Base-by-base conservation (phyloP, 495 filamentous ascomycete genomes). In the Gamarada debralockiae region DNA sequence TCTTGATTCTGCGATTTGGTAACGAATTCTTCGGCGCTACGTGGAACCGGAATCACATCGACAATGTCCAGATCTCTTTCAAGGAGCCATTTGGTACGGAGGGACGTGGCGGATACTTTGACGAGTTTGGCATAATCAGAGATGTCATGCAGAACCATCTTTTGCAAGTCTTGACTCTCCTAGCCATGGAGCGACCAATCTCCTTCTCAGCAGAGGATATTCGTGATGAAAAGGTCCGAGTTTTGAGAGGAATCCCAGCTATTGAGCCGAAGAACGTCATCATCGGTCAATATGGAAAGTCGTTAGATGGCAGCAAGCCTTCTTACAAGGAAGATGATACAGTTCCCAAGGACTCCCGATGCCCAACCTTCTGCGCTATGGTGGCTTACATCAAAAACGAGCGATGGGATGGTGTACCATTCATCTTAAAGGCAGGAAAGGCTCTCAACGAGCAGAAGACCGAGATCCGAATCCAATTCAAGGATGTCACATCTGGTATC, bases 71-170 rank as follows among this genome's bases (percentile, higher is more conserved):
- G 71, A 97, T 98, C 66, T 87, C 95, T 40, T 99, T 99, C 78
- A 99, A 99, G 77, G 95, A 99, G 74, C 95, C 95, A 3, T 99
- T 99, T 67, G 95, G 95, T 57, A 99, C 95, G n/a, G 95, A 99
- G 71, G 93, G 95, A 25, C 88, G 95, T 67, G 95, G 95, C 46
- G 95, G 95, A 47, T 99, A 99, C 74, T 99, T 99, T 66, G 95
- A 99, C 64, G 95, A 99, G 72, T 99, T 99, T 64, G 95, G 95
- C 59, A 99, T 99, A 67, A 92, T 99, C 64, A 90, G 95, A 69
- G 95, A 99, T 74, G 95, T 99, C 58, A 95, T 95, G 89, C 89
- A 95, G 68, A 95, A 95, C 75, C 89, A 98, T 74, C 71, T 99
- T 58, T 83, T 97, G 38, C 95, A 99, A 70, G 91, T 99, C 1